These are phyloP conservation scores for Tylopilus sp. DNA, from an alignment of 1,284 basidiomycete species.

Conservation along the genomic window DNA sequence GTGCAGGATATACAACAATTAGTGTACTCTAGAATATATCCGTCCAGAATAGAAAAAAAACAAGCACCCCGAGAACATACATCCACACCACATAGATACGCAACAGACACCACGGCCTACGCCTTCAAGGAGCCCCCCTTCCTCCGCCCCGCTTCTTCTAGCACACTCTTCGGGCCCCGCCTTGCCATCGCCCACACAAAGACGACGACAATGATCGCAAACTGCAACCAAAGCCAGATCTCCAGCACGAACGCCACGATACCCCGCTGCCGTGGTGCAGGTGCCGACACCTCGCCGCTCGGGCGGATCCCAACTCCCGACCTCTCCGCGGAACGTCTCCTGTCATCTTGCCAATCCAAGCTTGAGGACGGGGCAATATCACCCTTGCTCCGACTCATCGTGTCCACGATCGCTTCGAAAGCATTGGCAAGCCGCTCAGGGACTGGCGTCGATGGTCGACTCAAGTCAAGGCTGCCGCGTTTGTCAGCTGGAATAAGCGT, in stretches of 20 bases:
- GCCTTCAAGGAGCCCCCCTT: conserved; percentile 30
- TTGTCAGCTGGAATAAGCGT: conserved; percentile 26
- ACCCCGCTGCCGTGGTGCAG: conserved; percentile 32
- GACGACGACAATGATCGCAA: conserved; percentile 65
- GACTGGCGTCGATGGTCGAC: conserved; percentile 34
- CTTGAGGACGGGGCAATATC: conserved; percentile 3
- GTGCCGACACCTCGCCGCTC: conserved; percentile 15
- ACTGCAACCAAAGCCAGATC: conserved; percentile 79
- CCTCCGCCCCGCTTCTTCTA: conserved; percentile 52
- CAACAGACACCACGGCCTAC: conserved; percentile 10
- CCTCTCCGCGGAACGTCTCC: conserved; percentile 1
- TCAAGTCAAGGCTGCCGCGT: conserved; percentile 12
- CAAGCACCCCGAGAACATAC: not conserved
- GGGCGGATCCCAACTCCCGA: not conserved
- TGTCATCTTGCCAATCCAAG: conserved; percentile 15
- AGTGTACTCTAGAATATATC: conserved; percentile 27
- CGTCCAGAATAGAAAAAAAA: conserved; percentile 3
- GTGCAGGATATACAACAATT: conserved; percentile 22
- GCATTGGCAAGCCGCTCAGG: conserved; percentile 39
- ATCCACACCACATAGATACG: conserved; percentile 3
- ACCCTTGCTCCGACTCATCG: conserved; percentile 31
- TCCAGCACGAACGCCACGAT: conserved; percentile 58
- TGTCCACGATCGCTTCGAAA: conserved; percentile 45
- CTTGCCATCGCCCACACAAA: conserved; percentile 78
- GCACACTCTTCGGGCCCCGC: conserved; percentile 66